These are phyloP conservation scores for Trichoderma oligosporum DNA, from an alignment of 2,329 filamentous ascomycete species.

Conservation along the genomic window DNA sequence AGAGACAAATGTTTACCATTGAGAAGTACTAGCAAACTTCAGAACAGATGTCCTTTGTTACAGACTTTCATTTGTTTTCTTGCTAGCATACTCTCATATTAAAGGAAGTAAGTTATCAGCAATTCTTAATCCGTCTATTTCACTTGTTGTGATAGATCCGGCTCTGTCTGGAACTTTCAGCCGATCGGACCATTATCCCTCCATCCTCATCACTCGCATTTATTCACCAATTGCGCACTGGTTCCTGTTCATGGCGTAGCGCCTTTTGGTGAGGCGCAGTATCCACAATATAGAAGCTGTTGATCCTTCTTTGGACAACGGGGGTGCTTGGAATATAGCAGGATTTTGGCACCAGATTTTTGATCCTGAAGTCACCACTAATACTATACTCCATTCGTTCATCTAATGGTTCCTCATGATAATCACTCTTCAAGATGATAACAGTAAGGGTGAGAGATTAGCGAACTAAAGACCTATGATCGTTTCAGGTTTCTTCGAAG, in stretches of 20 bases:
- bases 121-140: background rate
- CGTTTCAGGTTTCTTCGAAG: too few species aligned
- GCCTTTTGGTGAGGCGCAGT: background rate
- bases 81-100: too few species aligned
- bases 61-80: background rate
- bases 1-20: background rate
- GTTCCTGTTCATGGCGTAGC: slow-evolving; percentile 12
- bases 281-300: background rate
- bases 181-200: background rate
- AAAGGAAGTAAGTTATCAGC: background rate
- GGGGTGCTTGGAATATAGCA: background rate
- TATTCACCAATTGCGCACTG: slow-evolving; percentile 7
- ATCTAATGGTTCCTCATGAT: too few species aligned
- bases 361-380: background rate
- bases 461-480: too few species aligned
- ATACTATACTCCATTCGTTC: too few species aligned
- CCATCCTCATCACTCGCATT: background rate
- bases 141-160: background rate
- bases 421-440: too few species aligned
- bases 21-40: background rate
- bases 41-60: too few species aligned
- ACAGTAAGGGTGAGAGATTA: too few species aligned
- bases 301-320: background rate
- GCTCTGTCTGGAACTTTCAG: background rate
- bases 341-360: background rate